Evolutionary conservation across 176 grass and related monocot genomes (phyloP).

Genomic region (Triticum turgidum): DNA sequence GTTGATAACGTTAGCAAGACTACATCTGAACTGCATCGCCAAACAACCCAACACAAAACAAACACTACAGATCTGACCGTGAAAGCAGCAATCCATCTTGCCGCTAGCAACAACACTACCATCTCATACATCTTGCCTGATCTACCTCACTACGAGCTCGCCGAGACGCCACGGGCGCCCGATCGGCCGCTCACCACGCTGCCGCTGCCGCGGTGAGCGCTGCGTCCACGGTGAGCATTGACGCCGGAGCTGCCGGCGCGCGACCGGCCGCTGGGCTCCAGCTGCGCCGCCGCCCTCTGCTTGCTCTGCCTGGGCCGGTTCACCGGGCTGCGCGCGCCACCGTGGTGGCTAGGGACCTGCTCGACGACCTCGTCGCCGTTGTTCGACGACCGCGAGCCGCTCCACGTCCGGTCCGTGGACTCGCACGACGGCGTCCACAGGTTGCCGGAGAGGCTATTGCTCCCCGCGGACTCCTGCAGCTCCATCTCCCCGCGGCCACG

Average conservation of each 20-base stretch:
- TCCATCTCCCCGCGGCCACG: conserved; percentile 44
- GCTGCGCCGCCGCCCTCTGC: conserved; percentile 34
- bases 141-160: conserved; percentile 9
- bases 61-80: not conserved
- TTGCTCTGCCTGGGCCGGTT: conserved; percentile 35
- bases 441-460: conserved; percentile 67
- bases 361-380: conserved; percentile 18
- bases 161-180: conserved; percentile 35
- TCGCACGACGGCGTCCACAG: conserved; percentile 64
- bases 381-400: conserved; percentile 31
- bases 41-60: conserved; percentile 25
- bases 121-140: not conserved
- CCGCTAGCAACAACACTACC: conserved; percentile 20
- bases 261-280: conserved; percentile 6
- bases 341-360: not conserved
- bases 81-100: conserved; percentile 62
- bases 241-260: conserved; percentile 20
- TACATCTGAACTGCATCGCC: conserved; percentile 37
- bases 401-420: conserved; percentile 71
- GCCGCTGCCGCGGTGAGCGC: conserved; percentile 34
- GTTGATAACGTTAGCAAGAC: conserved; percentile 46
- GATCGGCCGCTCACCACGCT: conserved; percentile 39
- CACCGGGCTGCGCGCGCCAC: conserved; percentile 17
- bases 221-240: conserved; percentile 40
- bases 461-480: conserved; percentile 84